These are phyloP conservation scores for Candida mesenterica DNA, from an alignment of 1,139 yeast species.

Conservation along the genomic window DNA sequence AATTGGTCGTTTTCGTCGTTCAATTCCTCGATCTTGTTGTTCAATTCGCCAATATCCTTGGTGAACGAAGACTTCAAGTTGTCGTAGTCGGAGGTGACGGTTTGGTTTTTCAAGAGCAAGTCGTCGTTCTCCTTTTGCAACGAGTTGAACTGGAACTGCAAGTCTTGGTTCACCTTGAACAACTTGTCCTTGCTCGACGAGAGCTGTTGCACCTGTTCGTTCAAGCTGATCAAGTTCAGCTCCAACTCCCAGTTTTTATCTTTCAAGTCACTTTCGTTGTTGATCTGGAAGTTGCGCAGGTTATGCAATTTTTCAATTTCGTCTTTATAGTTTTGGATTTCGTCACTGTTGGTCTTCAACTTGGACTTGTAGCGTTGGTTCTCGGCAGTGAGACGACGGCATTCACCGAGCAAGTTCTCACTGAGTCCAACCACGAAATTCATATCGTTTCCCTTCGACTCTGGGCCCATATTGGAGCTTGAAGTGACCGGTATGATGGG, in stretches of 20 bases:
- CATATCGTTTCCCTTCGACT: slow-evolving; percentile 60
- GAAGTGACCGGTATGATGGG: slow-evolving; percentile 22
- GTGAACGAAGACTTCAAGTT: slow-evolving; percentile 32
- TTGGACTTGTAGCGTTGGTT: slow-evolving; percentile 51
- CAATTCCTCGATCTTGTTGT: slow-evolving; percentile 50
- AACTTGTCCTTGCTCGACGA: slow-evolving; percentile 32
- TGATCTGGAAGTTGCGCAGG: slow-evolving; percentile 31
- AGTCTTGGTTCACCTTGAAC: slow-evolving; percentile 27
- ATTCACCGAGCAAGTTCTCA: slow-evolving; percentile 74
- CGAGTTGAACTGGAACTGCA: slow-evolving; percentile 29
- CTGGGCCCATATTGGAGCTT: slow-evolving; percentile 41
- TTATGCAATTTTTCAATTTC: slow-evolving; percentile 36
- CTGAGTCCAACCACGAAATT: slow-evolving; percentile 81
- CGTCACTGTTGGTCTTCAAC: slow-evolving; percentile 43
- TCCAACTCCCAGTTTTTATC: slow-evolving; percentile 83
- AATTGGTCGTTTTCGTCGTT: slow-evolving; percentile 65
- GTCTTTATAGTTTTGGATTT: slow-evolving; percentile 34
- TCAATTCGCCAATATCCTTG: slow-evolving; percentile 47
- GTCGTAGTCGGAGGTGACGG: slow-evolving; percentile 37
- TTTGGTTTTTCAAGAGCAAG: slow-evolving; percentile 38
- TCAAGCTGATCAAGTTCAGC: slow-evolving; percentile 49
- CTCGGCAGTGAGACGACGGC: slow-evolving; percentile 74
- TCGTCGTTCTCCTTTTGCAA: slow-evolving; percentile 51
- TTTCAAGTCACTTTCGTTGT: slow-evolving; percentile 49
- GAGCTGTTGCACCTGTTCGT: slow-evolving; percentile 40